Evolutionary conservation across 441 rosid genomes (phyloP), one percentile per base, ranked within the genome.

Genomic region (Biscutella auriculata): DNA sequence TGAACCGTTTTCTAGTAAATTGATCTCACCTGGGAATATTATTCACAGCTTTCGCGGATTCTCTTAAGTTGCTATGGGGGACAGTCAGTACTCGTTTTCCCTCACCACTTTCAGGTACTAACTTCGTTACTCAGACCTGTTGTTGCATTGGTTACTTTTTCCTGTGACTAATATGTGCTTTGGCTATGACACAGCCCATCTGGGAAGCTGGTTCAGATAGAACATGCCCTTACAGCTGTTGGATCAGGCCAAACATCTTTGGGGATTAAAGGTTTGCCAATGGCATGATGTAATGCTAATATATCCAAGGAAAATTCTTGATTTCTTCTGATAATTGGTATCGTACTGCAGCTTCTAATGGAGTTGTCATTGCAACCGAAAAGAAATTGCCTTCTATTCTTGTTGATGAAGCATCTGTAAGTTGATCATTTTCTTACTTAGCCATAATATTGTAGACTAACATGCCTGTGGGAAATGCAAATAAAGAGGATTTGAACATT

Each of bases 121-220:
- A 17, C 41, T 59, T 19, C 23, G 23, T 19, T 19, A 19, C 23
- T 19, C 23, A 19, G 4, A 19, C 23, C 2, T 1, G 2, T 4
- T 19, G 23, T 19, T 19, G 23, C 23, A 19, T 19, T 19, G 23
- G 23, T 19, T 19, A 19, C 6, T 48, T 36, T 29, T n/a, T n/a
- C 6, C 6, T 49, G 28, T 30, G 57, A 12, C 30, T 53, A 15
- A 63, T 63, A 8, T 35, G 15, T 45, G 52, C 11, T 12, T 1
- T 46, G 50, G 17, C 32, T 36, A 23, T 26, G 59, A 23, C 5
- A 32, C 76, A 93, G 97, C 62, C 99, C 99, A 57, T 89, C 97
- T 9, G 99, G 99, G n/a, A 93, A 93, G 87, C 91, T 93, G 28
- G 99, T 93, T 72, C 99, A 89, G 88, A 89, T 93, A 41, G 99